Percentiles rank a stretch among this genome's conserved stretches.
Evolutionary conservation across 2,329 filamentous ascomycete species (phyloP).

Genomic region (Fusarium luffae): DNA sequence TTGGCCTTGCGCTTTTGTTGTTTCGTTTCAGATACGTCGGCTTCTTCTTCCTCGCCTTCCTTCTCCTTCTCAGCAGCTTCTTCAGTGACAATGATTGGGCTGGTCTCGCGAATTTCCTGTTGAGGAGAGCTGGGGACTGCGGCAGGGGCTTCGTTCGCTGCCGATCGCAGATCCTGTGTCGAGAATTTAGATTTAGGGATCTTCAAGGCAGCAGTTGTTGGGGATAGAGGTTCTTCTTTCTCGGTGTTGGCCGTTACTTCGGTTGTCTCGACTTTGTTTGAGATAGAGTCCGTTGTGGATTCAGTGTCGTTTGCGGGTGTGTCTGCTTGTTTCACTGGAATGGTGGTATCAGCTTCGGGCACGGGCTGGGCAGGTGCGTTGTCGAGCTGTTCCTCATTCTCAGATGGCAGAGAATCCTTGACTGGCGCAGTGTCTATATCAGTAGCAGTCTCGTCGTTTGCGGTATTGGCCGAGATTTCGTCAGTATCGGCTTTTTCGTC

Average conservation of each 20-base stretch:
- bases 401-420: not conserved
- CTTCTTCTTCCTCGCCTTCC: conserved; percentile 7
- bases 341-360: conserved; percentile 37
- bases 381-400: conserved; percentile 12
- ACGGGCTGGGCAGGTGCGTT: conserved; percentile 24
- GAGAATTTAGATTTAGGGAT: conserved; percentile 45
- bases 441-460: conserved; percentile 7
- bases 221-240: conserved; percentile 26
- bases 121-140: conserved; percentile 19
- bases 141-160: conserved; percentile 28
- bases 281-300: conserved; percentile 33
- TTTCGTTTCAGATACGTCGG: conserved; percentile 28
- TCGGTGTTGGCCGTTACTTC: conserved; percentile 13
- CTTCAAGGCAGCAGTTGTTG: conserved; percentile 31
- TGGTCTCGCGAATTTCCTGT: conserved; percentile 9
- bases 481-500: conserved; percentile 25
- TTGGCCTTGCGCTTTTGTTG: conserved; percentile 48
- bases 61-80: conserved; percentile 11
- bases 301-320: conserved; percentile 20
- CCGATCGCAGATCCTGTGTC: conserved; percentile 44
- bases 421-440: not conserved
- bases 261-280: conserved; percentile 29
- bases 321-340: conserved; percentile 27
- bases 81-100: conserved; percentile 23
- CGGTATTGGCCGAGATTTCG: not conserved